Conservation (phyloP, 2,329 filamentous ascomycete species). For the Colletotrichum sp. region DNA sequence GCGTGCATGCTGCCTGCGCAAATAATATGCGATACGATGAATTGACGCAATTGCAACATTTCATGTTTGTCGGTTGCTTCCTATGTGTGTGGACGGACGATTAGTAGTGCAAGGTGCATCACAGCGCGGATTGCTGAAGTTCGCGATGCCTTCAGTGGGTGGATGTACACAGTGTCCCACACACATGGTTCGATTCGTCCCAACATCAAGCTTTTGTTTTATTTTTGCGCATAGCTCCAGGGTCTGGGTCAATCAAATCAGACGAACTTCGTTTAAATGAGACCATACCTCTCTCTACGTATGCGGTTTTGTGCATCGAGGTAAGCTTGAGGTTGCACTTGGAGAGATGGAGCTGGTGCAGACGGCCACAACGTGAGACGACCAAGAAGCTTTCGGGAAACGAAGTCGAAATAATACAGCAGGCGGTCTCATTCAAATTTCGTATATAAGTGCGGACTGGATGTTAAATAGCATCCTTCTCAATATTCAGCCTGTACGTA, state of each 20-base stretch:
- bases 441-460: neutral
- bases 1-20: too few relatives aligned
- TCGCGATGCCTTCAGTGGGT: neutral
- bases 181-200: conserved; percentile 9
- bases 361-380: neutral
- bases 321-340: neutral
- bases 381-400: too few relatives aligned
- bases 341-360: neutral
- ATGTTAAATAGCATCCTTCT: neutral
- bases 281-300: neutral
- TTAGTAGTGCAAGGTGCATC: neutral
- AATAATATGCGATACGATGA: too few relatives aligned
- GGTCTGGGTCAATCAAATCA: neutral
- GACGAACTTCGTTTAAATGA: neutral
- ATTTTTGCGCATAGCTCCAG: neutral
- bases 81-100: neutral
- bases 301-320: neutral
- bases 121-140: neutral
- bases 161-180: neutral
- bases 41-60: too few relatives aligned
- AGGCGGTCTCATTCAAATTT: neutral
- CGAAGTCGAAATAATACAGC: neutral
- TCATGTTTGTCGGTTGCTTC: too few relatives aligned
- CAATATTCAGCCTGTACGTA: conserved; percentile 2
- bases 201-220: neutral